Evolutionary conservation across 129 eudicot genomes (phyloP).

Genomic region (Erigeron canadensis): DNA sequence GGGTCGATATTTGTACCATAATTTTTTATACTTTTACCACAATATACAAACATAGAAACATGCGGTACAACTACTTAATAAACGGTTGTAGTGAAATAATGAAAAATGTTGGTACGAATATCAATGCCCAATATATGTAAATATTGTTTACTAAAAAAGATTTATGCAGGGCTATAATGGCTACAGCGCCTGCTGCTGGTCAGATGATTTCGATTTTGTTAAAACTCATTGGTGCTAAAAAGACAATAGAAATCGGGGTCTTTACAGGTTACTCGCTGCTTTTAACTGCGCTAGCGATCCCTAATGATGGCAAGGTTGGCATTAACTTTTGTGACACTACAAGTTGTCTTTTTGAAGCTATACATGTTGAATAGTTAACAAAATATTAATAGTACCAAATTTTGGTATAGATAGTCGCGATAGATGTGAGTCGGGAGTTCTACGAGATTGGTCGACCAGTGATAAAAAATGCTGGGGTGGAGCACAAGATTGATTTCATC

Average conservation of each 20-base stretch:
- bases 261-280: slow-evolving; percentile 49
- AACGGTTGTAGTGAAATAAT: too few relatives aligned
- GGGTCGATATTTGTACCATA: too few relatives aligned
- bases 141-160: neutral
- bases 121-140: too few relatives aligned
- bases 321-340: neutral
- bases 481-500: slow-evolving; percentile 38
- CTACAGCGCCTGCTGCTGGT: slow-evolving; percentile 43
- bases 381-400: neutral
- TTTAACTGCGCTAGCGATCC: slow-evolving; percentile 43
- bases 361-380: neutral
- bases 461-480: slow-evolving; percentile 36
- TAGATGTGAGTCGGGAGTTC: slow-evolving; percentile 20
- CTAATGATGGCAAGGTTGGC: slow-evolving; percentile 51
- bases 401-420: slow-evolving; percentile 35
- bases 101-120: too few relatives aligned
- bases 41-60: too few relatives aligned
- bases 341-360: too few relatives aligned
- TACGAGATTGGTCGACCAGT: slow-evolving; percentile 40
- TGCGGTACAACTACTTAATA: too few relatives aligned
- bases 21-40: too few relatives aligned
- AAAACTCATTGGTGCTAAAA: slow-evolving; percentile 30
- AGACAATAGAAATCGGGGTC: slow-evolving; percentile 42
- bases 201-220: slow-evolving; percentile 35
- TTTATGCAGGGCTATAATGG: slow-evolving; percentile 35